These are phyloP conservation scores for Craspedostauros australis DNA, from an alignment of 108 stramenopile genomes.

Conservation along the genomic window DNA sequence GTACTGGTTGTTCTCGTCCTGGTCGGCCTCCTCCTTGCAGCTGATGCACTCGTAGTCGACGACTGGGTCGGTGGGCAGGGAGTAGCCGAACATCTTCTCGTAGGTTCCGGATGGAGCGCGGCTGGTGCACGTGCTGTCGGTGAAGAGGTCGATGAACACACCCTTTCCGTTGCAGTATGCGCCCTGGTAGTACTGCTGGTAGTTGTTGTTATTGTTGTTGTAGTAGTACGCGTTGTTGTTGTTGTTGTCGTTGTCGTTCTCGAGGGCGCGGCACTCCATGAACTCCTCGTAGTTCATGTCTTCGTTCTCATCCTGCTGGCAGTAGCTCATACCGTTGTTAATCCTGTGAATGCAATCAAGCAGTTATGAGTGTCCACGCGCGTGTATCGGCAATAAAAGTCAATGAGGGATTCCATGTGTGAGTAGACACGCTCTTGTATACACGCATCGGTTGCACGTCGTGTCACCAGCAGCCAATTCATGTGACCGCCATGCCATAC, in stretches of 20 bases:
- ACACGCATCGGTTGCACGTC: too few relatives aligned
- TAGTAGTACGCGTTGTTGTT: constrained; percentile 43
- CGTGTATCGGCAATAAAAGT: too few relatives aligned
- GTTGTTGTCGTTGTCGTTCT: constrained; percentile 30
- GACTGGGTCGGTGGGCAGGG: constrained; percentile 45
- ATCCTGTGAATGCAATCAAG: too few relatives aligned
- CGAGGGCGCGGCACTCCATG: constrained; percentile 33
- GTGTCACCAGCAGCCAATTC: too few relatives aligned
- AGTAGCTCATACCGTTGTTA: constrained; percentile 32
- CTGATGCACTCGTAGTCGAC: constrained; percentile 27
- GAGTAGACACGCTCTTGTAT: too few relatives aligned
- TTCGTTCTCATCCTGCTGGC: constrained; percentile 22
- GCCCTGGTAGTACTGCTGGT: constrained; percentile 58
- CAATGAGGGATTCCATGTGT: too few relatives aligned
- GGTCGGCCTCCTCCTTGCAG: constrained; percentile 24
- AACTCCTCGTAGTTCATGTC: constrained; percentile 26
- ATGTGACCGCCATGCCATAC: too few relatives aligned
- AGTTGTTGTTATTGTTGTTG: constrained; percentile 29
- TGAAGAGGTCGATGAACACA: constrained; percentile 58
- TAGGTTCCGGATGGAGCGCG: constrained; percentile 48
- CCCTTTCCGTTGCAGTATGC: constrained; percentile 64
- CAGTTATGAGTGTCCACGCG: too few relatives aligned
- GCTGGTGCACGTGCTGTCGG: constrained; percentile 60
- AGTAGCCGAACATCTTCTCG: constrained; percentile 42
- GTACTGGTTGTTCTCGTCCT: constrained; percentile 27